These are phyloP conservation scores for Populus hybrid DNA, from an alignment of 441 rosid genomes.

Conservation along the genomic window DNA sequence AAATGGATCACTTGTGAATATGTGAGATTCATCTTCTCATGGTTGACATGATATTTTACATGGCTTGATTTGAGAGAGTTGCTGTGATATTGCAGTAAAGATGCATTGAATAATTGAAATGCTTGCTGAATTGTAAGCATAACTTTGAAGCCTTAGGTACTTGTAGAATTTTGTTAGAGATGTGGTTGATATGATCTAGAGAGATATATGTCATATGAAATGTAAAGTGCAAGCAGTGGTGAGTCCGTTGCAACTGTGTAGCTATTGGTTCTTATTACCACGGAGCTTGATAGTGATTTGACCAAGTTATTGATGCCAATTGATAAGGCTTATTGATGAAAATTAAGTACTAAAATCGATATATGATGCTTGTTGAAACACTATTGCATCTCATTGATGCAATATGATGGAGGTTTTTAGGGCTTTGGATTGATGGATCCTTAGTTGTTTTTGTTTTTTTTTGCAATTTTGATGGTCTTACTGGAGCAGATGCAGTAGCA, in stretches of 20 bases:
- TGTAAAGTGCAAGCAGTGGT: not conserved
- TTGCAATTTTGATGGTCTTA: not conserved
- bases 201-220: not conserved
- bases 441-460: not conserved
- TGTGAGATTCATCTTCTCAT: not conserved
- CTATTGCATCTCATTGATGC: not conserved
- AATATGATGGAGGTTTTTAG: not conserved
- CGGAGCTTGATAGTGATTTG: not conserved
- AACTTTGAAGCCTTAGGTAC: not conserved
- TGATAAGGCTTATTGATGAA: not conserved
- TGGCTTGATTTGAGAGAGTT: not conserved
- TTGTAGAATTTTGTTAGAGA: not conserved
- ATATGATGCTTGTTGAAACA: not conserved
- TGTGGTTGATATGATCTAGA: not conserved
- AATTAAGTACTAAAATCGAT: not conserved
- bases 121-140: not conserved
- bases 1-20: not conserved
- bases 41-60: not conserved
- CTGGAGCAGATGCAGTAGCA: not conserved
- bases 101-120: not conserved
- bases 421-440: not conserved
- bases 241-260: not conserved
- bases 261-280: not conserved
- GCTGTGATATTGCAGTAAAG: not conserved
- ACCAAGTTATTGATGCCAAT: not conserved